Percentiles rank a stretch among this genome's conserved stretches.
Evolutionary conservation across 306 rosid species (phyloP).

Genomic region (Vicia villosa): DNA sequence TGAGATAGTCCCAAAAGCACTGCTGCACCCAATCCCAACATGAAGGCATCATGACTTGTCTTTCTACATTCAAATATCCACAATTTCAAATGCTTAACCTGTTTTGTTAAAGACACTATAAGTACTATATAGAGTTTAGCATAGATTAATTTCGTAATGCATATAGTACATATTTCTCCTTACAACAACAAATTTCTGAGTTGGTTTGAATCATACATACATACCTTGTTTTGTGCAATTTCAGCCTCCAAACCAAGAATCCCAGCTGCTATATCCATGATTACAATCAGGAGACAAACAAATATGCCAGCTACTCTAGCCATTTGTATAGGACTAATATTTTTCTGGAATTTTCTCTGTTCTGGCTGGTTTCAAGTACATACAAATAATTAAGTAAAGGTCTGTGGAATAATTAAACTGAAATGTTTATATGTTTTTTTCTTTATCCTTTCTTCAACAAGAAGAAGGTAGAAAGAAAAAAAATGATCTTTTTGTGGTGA

Average conservation of each 20-base stretch:
- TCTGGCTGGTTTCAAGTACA: neutral
- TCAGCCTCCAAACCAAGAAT: constrained; percentile 92
- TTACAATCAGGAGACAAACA: constrained; percentile 66
- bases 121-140: neutral
- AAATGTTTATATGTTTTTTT: too few relatives aligned
- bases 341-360: neutral
- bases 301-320: constrained; percentile 59
- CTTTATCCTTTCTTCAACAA: too few relatives aligned
- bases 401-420: too few relatives aligned
- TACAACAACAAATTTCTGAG: too few relatives aligned
- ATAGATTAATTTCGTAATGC: constrained; percentile 1
- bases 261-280: constrained; percentile 83
- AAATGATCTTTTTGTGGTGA: too few relatives aligned
- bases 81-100: constrained; percentile 79
- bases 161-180: neutral
- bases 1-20: constrained; percentile 68
- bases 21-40: constrained; percentile 79
- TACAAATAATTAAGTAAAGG: too few relatives aligned
- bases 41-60: constrained; percentile 81
- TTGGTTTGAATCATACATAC: neutral
- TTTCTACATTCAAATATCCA: constrained; percentile 96
- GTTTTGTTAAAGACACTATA: constrained; percentile 31
- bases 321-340: constrained; percentile 37
- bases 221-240: constrained; percentile 83
- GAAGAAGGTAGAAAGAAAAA: too few relatives aligned